Percentiles rank a stretch among this genome's conserved stretches.
phyloP scores from a whole-genome alignment of 1,139 yeast species.

The Pichia sp. region DNA sequence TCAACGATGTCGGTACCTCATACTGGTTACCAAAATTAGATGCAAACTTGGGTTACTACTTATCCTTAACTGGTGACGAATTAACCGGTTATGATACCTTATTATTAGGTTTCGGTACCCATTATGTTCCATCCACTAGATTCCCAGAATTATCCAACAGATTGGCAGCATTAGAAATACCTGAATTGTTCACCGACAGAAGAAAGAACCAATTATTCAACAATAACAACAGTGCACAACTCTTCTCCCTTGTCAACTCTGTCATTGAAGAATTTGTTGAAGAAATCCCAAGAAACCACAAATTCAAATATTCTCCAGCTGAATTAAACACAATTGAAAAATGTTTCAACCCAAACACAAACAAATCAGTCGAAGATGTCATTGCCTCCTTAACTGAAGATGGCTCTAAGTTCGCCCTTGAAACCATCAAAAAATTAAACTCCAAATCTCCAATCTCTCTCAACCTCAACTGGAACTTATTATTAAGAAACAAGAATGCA shows the following conservation, averaged over 20 bases:
- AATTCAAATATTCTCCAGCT: conserved; percentile 55
- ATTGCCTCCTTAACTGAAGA: conserved; percentile 53
- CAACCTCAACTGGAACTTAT: conserved; percentile 67
- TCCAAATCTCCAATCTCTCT: conserved; percentile 76
- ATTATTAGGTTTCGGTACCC: conserved; percentile 86
- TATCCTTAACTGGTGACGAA: conserved; percentile 84
- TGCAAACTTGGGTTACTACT: conserved; percentile 79
- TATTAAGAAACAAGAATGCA: conserved; percentile 59
- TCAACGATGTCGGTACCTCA: conserved; percentile 95
- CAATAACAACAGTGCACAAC: conserved; percentile 9
- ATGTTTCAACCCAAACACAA: conserved; percentile 52
- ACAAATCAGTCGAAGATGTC: conserved; percentile 59
- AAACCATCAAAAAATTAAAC: conserved; percentile 53
- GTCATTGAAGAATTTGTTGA: conserved; percentile 79
- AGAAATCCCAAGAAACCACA: conserved; percentile 63
- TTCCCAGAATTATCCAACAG: conserved; percentile 62
- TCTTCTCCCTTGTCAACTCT: too few species aligned
- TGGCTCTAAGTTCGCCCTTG: conserved; percentile 66
- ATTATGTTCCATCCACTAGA: conserved; percentile 70
- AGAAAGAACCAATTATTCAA: conserved; percentile 19
- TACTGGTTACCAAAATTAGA: conserved; percentile 84
- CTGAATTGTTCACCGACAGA: conserved; percentile 22
- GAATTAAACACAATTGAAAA: conserved; percentile 63
- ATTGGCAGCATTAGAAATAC: conserved; percentile 55
- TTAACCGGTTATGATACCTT: conserved; percentile 78